Conservation (phyloP, 805 yeast species). For the Candida railenensis region DNA sequence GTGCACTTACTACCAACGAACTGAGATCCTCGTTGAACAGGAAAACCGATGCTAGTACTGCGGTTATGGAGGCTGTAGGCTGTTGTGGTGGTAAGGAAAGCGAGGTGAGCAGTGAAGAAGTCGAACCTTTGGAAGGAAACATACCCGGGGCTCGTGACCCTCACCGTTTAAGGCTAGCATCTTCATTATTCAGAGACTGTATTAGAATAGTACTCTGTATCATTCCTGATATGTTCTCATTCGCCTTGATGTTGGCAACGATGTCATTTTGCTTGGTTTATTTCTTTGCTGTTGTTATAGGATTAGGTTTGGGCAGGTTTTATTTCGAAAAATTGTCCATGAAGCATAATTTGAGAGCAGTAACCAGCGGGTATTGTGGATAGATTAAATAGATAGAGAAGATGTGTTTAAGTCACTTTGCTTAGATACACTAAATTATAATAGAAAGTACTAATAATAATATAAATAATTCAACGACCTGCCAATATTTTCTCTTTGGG, state of each 20-base stretch:
- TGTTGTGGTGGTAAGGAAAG: conserved; percentile 1
- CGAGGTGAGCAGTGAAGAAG: not conserved
- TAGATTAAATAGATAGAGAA: no score
- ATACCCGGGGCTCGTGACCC: conserved; percentile 3
- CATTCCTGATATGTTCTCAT: conserved; percentile 63
- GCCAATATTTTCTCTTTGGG: not conserved
- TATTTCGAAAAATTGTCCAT: conserved; percentile 60
- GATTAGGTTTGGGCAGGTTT: conserved; percentile 69
- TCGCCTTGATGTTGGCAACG: conserved; percentile 74
- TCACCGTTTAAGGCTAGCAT: conserved; percentile 14
- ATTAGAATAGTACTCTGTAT: conserved; percentile 57
- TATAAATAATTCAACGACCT: no score
- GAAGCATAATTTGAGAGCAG: conserved; percentile 21
- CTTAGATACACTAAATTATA: no score
- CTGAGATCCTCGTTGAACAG: conserved; percentile 1
- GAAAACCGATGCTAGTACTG: not conserved
- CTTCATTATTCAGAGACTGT: conserved; percentile 45
- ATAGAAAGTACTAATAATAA: no score
- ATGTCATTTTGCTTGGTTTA: conserved; percentile 69
- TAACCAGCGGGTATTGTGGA: not conserved
- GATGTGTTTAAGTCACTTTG: no score
- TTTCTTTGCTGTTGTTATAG: conserved; percentile 71
- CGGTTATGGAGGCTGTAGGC: not conserved
- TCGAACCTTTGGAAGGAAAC: not conserved
- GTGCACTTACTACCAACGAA: not conserved